Conservation (phyloP, 169 alveolate genomes). For the Plasmodium billcollinsi region DNA sequence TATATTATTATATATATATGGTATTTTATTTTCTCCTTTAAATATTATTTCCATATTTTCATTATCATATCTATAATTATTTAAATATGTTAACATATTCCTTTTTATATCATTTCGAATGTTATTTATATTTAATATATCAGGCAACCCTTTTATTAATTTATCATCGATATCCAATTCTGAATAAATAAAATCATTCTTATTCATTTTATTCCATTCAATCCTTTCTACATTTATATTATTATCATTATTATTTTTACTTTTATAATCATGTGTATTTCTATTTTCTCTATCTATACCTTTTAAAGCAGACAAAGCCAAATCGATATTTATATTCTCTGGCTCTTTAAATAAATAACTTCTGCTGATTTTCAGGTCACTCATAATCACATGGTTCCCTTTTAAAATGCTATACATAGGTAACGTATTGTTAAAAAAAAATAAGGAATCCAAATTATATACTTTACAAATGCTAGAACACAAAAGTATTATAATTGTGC, state of each 20-base stretch:
- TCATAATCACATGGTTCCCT: slow-evolving; percentile 27
- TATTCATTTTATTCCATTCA: slow-evolving; percentile 29
- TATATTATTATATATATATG: slow-evolving; percentile 41
- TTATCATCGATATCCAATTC: slow-evolving; percentile 5
- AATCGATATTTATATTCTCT: slow-evolving; percentile 22
- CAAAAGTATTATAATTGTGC: background rate
- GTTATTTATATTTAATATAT: slow-evolving; percentile 25
- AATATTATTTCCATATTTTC: slow-evolving; percentile 16
- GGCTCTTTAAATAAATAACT: slow-evolving; percentile 28
- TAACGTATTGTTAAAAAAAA: slow-evolving; percentile 43
- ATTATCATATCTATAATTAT: background rate
- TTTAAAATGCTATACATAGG: slow-evolving; percentile 13
- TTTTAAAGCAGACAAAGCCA: slow-evolving; percentile 69
- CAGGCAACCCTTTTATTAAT: slow-evolving; percentile 54
- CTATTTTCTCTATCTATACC: slow-evolving; percentile 15
- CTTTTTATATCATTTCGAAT: slow-evolving; percentile 14
- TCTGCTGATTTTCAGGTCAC: slow-evolving; percentile 30
- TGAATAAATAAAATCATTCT: slow-evolving; percentile 22
- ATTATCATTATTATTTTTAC: background rate
- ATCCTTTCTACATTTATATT: slow-evolving; percentile 7
- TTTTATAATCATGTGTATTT: background rate
- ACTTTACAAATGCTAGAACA: slow-evolving; percentile 9
- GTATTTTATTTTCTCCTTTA: slow-evolving; percentile 34
- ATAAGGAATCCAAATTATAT: slow-evolving; percentile 9
- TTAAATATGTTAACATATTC: slow-evolving; percentile 31